Conservation (phyloP, 371 early-diverging fungal species). For the Mortierella sp. region DNA sequence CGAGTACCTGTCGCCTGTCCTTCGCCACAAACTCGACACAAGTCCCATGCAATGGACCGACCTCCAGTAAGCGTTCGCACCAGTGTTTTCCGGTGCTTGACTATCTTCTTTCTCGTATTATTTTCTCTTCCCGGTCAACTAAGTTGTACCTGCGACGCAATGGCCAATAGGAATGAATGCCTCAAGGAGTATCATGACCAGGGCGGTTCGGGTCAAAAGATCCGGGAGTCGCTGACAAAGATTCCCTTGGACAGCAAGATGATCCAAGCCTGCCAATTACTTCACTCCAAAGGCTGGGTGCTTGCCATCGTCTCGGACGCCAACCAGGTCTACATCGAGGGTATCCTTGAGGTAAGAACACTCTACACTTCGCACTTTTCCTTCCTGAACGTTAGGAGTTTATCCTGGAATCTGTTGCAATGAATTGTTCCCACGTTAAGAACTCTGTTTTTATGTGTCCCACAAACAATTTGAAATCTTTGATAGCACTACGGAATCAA, state of each 20-base stretch:
- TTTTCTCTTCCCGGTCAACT: not conserved
- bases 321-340: slow-evolving; percentile 47
- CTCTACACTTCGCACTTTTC: not conserved
- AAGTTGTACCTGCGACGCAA: not conserved
- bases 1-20: slow-evolving; percentile 35
- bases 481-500: slow-evolving; percentile 40
- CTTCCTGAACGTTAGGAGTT: not conserved
- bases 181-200: slow-evolving; percentile 45
- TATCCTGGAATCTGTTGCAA: not conserved
- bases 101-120: too few relatives aligned
- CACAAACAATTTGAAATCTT: not conserved
- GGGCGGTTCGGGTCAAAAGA: slow-evolving; percentile 28
- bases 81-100: not conserved
- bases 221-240: slow-evolving; percentile 28
- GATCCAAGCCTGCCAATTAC: slow-evolving; percentile 40
- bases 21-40: slow-evolving; percentile 39
- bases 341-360: slow-evolving; percentile 35
- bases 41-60: slow-evolving; percentile 53
- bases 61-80: slow-evolving; percentile 29
- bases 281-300: slow-evolving; percentile 35
- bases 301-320: slow-evolving; percentile 50
- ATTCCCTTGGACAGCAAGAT: slow-evolving; percentile 49
- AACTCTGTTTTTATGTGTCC: not conserved
- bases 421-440: not conserved
- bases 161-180: slow-evolving; percentile 31